Base-by-base conservation (phyloP, 2,329 filamentous ascomycete genomes). In the Stenocarpella maydis region DNA sequence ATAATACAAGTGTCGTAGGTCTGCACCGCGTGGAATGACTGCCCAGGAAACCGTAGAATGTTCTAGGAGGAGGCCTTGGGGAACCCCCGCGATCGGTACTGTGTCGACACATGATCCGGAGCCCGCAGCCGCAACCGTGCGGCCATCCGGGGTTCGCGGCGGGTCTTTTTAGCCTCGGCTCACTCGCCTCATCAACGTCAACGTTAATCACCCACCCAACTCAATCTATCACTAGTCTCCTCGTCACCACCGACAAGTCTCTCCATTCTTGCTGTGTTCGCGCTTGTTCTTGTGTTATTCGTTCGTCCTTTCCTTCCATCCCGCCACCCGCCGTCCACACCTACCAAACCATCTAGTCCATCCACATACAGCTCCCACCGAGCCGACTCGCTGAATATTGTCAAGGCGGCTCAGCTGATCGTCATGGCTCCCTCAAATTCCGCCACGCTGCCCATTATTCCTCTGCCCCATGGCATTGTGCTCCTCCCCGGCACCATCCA, bases 401-500 rank as follows among this genome's bases (percentile, higher is more conserved):
- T 9, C 26, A 31, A 21, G 37, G 24, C 17, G n/a, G n/a, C n/a
- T n/a, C n/a, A n/a, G n/a, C n/a, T n/a, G n/a, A n/a, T n/a, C 39
- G 8, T n/a, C 31, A 79, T 79, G 78, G 74, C 74, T 52, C 78
- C 73, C 55, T 77, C 78, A 73, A 78, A 83, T 74, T 81, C 83
- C 68, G 79, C 81, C 53, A 82, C 81, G 67, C 81, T 97, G 41
- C 92, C 95, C 54, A 83, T 98, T 75, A 91, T 98, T 74, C 93
- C 94, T 45, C 88, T 98, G 52, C 89, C 93, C 65, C 90, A 91
- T 76, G 92, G 91, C 73, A 88, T 90, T 72, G 92, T 98, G 74
- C 89, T 98, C 49, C 88, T 97, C 12, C 96, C 96, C 4, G 94
- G 94, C 72, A 90, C 95, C 68, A 90, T 95, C 63, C 88, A 97